Evolutionary conservation across 2,329 filamentous ascomycete genomes (phyloP), one percentile per base, ranked within the genome.

Genomic region (Pseudocercospora macadamiae): DNA sequence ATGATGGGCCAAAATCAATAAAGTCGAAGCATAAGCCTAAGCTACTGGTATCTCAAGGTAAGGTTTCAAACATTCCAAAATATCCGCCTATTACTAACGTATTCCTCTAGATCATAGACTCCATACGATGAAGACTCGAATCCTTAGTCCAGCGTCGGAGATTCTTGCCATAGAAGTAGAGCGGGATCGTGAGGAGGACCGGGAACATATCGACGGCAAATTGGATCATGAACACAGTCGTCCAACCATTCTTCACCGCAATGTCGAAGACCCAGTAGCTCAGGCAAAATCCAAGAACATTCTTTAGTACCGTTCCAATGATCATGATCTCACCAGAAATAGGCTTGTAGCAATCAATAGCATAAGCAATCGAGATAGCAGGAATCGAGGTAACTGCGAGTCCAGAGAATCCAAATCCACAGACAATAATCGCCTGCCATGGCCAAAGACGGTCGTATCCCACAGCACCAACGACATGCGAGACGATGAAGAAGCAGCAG

Each of bases 401-500:
- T 1, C 77, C 77, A 3, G 72, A 74, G 39, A 79, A 69, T 0
- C 74, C 75, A 63, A 81, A 83, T 1, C 81, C 81, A 60, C 80
- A 70, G 2, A 83, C 72, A 10, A 83, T 70, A 49, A 82, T 79
- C 3, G 75, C 74, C 28, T 74, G 72, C 81, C 81, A 83, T 0
- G 74, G 72, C 80, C 80, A 83, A 39, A 76, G 68, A 4, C 71
- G 69, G 60, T 81, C 74, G 64, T 82, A 82, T 25, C 78, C 80
- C 9, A 82, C 64, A 0, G 77, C 78, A 25, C 80, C 82, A 3
- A 82, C 70, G 8, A 79, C 73, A 55, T 77, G 74, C 1, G 78
- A 80, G 23, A 83, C 68, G 23, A 81, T 72, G 3, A 82, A 79
- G 12, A 82, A 78, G 25, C 84, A 69, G 65, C 82, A 70, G 63